phyloP scores from a whole-genome alignment of 257 asterid genomes.

The Mentha longifolia region DNA sequence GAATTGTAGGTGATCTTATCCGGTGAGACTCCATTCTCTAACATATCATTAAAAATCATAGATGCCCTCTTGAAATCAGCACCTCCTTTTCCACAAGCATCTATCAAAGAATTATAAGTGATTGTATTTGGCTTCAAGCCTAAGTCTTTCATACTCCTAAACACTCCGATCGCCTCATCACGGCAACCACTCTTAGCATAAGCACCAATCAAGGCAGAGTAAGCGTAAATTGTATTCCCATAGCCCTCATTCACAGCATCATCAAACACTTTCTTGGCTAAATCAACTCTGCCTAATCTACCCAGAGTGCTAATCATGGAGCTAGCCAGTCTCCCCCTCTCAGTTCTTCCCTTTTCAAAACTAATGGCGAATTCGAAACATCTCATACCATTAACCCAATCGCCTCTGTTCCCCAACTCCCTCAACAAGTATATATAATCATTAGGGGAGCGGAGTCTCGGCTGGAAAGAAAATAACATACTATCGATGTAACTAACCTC shows the following conservation, averaged over 20 bases:
- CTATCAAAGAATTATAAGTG: constrained; percentile 85
- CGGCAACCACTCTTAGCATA: constrained; percentile 89
- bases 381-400: constrained; percentile 63
- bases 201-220: constrained; percentile 87
- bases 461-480: constrained; percentile 49
- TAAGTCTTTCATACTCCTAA: constrained; percentile 70
- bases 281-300: constrained; percentile 79
- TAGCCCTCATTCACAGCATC: constrained; percentile 70
- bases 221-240: constrained; percentile 83
- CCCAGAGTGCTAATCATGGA: constrained; percentile 95
- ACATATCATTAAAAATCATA: constrained; percentile 71
- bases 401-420: constrained; percentile 89
- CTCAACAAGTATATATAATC: constrained; percentile 75
- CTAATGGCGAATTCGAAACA: constrained; percentile 78
- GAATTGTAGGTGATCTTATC: constrained; percentile 94
- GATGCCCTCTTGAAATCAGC: constrained; percentile 86
- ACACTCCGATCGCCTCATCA: constrained; percentile 72
- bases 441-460: constrained; percentile 67
- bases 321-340: constrained; percentile 80
- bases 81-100: constrained; percentile 98
- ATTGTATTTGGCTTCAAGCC: constrained; percentile 91
- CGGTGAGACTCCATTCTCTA: constrained; percentile 71
- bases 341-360: constrained; percentile 60
- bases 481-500: constrained; percentile 43
- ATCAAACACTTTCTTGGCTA: constrained; percentile 73